These are phyloP conservation scores for Zygosaccharomyces siamensis DNA, from an alignment of 805 yeast species.

Conservation along the genomic window DNA sequence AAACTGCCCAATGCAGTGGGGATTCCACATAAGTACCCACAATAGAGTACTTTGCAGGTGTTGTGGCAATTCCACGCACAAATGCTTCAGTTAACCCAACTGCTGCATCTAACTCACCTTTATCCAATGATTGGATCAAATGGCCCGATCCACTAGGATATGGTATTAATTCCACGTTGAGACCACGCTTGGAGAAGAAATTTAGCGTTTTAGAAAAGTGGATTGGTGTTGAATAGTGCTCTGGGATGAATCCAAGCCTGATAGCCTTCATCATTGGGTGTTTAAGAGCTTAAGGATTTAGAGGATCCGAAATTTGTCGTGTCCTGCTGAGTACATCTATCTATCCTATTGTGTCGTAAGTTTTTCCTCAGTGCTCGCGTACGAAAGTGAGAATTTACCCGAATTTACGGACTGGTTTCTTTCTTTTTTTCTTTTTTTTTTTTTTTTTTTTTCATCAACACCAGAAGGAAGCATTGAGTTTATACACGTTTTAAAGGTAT, in stretches of 20 bases:
- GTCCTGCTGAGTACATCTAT: no score
- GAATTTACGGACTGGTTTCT: no score
- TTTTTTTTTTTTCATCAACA: neutral
- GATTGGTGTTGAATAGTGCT: constrained; percentile 86
- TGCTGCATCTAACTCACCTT: constrained; percentile 65
- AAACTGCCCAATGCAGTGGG: constrained; percentile 86
- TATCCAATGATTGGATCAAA: constrained; percentile 65
- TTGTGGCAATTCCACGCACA: constrained; percentile 63
- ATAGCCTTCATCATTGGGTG: constrained; percentile 26
- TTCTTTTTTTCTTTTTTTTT: neutral
- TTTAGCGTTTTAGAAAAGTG: constrained; percentile 63
- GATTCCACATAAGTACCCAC: constrained; percentile 81
- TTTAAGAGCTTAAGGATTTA: neutral
- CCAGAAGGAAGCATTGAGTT: neutral
- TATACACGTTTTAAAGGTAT: neutral
- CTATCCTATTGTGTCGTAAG: neutral
- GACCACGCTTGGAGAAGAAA: constrained; percentile 44
- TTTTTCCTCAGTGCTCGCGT: neutral
- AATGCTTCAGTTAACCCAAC: constrained; percentile 91
- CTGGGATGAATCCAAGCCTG: constrained; percentile 81
- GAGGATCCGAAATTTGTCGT: no score
- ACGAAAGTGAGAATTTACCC: no score
- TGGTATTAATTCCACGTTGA: constrained; percentile 58
- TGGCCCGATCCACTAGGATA: constrained; percentile 88
- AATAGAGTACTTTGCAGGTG: constrained; percentile 47